These are phyloP conservation scores for Coniella lustricola DNA, from an alignment of 2,329 filamentous ascomycete genomes.

Conservation along the genomic window DNA sequence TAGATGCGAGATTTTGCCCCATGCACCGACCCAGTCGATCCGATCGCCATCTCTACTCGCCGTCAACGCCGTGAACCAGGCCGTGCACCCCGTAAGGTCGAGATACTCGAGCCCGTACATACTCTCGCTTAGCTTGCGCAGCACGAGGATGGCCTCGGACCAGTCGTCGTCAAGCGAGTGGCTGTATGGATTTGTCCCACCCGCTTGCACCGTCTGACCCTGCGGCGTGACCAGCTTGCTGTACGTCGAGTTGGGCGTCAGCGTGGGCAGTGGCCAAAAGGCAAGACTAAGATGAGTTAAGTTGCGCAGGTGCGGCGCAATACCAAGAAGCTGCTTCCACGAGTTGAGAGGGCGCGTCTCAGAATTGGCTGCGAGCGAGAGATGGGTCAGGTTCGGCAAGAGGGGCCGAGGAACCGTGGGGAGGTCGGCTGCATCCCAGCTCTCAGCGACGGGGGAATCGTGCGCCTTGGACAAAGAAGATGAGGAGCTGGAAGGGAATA, in stretches of 20 bases:
- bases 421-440: slow-evolving; percentile 42
- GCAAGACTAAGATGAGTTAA: slow-evolving; percentile 56
- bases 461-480: slow-evolving; percentile 8
- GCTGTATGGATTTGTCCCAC: slow-evolving; percentile 50
- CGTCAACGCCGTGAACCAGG: slow-evolving; percentile 47
- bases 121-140: slow-evolving; percentile 46
- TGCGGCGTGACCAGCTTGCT: slow-evolving; percentile 39
- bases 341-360: slow-evolving; percentile 31
- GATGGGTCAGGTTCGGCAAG: slow-evolving; percentile 52
- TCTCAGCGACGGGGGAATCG: slow-evolving; percentile 34
- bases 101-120: slow-evolving; percentile 55
- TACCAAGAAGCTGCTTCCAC: slow-evolving; percentile 51
- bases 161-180: slow-evolving; percentile 53
- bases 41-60: slow-evolving; percentile 29
- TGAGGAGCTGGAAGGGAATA: slow-evolving; percentile 43
- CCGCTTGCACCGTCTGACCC: slow-evolving; percentile 41
- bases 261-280: slow-evolving; percentile 53
- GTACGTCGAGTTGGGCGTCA: slow-evolving; percentile 47
- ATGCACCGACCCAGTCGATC: slow-evolving; percentile 47
- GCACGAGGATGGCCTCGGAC: slow-evolving; percentile 49
- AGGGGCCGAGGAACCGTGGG: slow-evolving; percentile 29
- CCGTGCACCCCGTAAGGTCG: slow-evolving; percentile 51
- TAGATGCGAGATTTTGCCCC: slow-evolving; percentile 45
- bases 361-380: slow-evolving; percentile 48
- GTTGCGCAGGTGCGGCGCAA: slow-evolving; percentile 45